Percentiles rank a stretch among this genome's conserved stretches.
These are phyloP conservation scores for Leccinum subrobustum DNA, from an alignment of 1,284 basidiomycete species.

Conservation along the genomic window DNA sequence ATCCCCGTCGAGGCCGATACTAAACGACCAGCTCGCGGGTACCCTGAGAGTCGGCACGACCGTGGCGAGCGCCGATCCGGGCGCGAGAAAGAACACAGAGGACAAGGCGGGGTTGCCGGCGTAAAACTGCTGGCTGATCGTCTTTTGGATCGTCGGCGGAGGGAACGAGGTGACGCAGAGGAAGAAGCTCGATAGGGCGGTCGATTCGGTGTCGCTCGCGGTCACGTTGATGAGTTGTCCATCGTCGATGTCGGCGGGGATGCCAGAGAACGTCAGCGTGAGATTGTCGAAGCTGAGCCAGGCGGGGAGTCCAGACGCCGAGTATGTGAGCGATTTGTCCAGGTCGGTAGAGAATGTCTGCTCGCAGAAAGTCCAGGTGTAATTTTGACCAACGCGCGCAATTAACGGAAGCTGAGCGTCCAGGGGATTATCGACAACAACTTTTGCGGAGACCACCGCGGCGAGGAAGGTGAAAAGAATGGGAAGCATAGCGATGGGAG, in stretches of 20 bases:
- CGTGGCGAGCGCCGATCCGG: constrained; percentile 54
- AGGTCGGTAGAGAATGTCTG: constrained; percentile 57
- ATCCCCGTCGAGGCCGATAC: constrained; percentile 75
- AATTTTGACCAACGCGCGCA: constrained; percentile 57
- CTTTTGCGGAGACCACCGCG: constrained; percentile 39
- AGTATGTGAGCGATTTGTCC: constrained; percentile 43
- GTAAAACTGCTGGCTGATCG: constrained; percentile 63
- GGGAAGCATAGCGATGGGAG: constrained; percentile 60
- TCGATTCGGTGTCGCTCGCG: constrained; percentile 49
- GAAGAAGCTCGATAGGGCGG: constrained; percentile 51
- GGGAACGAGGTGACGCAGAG: constrained; percentile 62
- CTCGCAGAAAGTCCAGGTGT: constrained; percentile 61
- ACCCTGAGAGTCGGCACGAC: constrained; percentile 68
- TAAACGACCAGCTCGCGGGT: constrained; percentile 87
- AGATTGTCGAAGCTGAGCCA: constrained; percentile 67
- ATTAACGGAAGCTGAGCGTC: constrained; percentile 62
- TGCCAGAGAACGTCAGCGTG: constrained; percentile 54
- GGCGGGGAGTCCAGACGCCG: constrained; percentile 49
- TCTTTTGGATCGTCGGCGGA: constrained; percentile 52
- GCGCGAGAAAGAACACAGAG: constrained; percentile 61
- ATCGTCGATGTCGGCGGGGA: constrained; percentile 53
- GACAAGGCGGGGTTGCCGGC: constrained; percentile 59
- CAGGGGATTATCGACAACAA: constrained; percentile 51
- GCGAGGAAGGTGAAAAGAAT: constrained; percentile 53
- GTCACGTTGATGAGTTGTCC: constrained; percentile 57